Evolutionary conservation across 179 eudicot species (phyloP).

Genomic region (Silene noctiflora): DNA sequence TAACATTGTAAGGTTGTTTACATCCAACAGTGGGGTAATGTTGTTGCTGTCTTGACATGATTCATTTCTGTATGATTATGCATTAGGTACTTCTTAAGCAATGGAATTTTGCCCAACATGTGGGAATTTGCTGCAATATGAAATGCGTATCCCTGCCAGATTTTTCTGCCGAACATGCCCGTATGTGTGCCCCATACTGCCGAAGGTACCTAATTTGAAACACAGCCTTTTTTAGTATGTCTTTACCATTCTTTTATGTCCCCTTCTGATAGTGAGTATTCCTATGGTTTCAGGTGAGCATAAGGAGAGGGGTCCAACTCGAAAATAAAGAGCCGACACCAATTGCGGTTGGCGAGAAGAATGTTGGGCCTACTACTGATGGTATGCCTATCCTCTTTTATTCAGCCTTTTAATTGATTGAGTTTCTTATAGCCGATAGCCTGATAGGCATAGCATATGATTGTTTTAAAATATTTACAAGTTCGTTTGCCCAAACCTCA

Average conservation of each 20-base stretch:
- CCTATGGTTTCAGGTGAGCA: constrained; percentile 22
- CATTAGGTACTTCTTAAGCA: constrained; percentile 1
- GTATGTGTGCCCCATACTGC: constrained; percentile 21
- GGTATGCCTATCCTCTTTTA: constrained; percentile 21
- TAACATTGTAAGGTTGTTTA: too few species aligned
- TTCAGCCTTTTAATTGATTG: neutral
- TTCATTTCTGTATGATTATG: constrained; percentile 1
- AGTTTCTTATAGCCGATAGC: neutral
- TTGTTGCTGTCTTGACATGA: neutral
- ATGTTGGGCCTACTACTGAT: constrained; percentile 31
- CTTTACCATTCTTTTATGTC: neutral
- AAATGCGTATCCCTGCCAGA: constrained; percentile 22
- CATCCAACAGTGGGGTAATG: neutral
- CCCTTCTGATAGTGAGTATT: neutral
- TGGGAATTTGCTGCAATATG: constrained; percentile 36
- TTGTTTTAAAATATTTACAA: neutral
- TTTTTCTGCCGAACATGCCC: constrained; percentile 35
- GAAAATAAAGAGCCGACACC: constrained; percentile 25
- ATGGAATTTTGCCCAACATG: constrained; percentile 48
- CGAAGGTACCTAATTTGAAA: constrained; percentile 18
- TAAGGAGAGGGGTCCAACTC: constrained; percentile 31
- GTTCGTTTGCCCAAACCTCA: neutral
- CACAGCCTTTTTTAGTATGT: neutral
- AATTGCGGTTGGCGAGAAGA: constrained; percentile 21
- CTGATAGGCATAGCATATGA: neutral